Base-by-base conservation (phyloP, 2,329 filamentous ascomycete species). In the Colletotrichum truncatum region DNA sequence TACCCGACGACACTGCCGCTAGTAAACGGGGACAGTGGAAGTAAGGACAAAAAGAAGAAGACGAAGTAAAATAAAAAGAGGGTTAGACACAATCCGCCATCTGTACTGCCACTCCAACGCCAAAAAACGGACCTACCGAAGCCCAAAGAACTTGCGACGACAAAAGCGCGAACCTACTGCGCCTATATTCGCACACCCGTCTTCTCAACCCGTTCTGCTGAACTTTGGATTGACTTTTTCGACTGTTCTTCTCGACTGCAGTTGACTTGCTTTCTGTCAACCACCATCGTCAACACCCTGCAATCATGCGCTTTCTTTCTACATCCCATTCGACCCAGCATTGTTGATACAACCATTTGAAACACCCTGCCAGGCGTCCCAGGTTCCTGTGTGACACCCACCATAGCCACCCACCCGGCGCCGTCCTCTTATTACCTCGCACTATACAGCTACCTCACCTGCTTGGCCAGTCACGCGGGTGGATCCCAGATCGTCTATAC, bases 311-410 rank as follows among this genome's bases (percentile, higher is more conserved):
- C 63, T 59, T 57, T 55, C 60, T 55, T 51, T 63, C 61, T 67
- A 63, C 55, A 48, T 63, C 55, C 60, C 64, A 59, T 60, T 67
- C 54, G 48, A 51, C 56, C 68, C 64, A 70, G 70, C 70, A 72
- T 72, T 72, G 69, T 71, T 70, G 69, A 72, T 67, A 68, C 70
- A 53, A 66, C 66, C 66, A 70, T 66, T 67, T 72, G 70, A 72
- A 72, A 72, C 70, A 66, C 39, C 62, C 49, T 67, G 66, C 66
- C 67, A 51, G 55, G 53, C 60, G 43, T 64, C 59, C 59, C 64
- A 66, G 34, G 51, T 64, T 38, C 53, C 53, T 66, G 64, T 59
- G 60, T 64, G 64, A 66, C 64, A 59, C 64, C 46, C 45, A 32
- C 51, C 65, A 49, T 62, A 59, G 61, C 57, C 64, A 64, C 64